These are phyloP conservation scores for Actinomortierella wolfii DNA, from an alignment of 371 early-diverging fungal genomes.

Conservation along the genomic window DNA sequence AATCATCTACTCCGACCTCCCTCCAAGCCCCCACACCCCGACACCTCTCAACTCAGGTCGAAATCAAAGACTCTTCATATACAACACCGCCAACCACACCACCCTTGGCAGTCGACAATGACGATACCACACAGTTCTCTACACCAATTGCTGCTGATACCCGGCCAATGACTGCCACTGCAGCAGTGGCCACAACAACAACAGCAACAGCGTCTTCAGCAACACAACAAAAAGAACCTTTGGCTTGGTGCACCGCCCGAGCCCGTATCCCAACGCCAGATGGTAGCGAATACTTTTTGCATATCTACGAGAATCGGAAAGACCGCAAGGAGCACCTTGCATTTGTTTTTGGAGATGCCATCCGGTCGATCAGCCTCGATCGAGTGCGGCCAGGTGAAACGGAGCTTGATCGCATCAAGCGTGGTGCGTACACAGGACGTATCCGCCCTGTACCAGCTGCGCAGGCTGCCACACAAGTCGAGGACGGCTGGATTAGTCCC, in stretches of 20 bases:
- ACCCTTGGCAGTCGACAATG: slow-evolving; percentile 3
- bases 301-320: slow-evolving; percentile 82
- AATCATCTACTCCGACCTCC: neutral
- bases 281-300: slow-evolving; percentile 83
- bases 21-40: slow-evolving; percentile 18
- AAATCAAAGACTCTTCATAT: slow-evolving; percentile 3
- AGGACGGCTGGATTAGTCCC: no score
- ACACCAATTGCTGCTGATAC: no score
- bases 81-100: slow-evolving; percentile 7
- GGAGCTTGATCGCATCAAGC: slow-evolving; percentile 75
- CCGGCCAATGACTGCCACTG: neutral
- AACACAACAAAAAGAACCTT: neutral
- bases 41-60: slow-evolving; percentile 8
- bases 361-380: slow-evolving; percentile 75
- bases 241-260: slow-evolving; percentile 49
- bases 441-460: slow-evolving; percentile 34
- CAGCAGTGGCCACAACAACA: neutral
- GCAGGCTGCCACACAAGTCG: no score
- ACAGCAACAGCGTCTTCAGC: neutral
- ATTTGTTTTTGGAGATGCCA: slow-evolving; percentile 86
- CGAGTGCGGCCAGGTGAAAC: slow-evolving; percentile 69
- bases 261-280: slow-evolving; percentile 88
- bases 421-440: slow-evolving; percentile 77
- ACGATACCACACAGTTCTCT: no score
- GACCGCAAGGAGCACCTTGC: slow-evolving; percentile 94